Conservation (phyloP, 1,139 yeast species). For the Suhomyces guaymorum region DNA sequence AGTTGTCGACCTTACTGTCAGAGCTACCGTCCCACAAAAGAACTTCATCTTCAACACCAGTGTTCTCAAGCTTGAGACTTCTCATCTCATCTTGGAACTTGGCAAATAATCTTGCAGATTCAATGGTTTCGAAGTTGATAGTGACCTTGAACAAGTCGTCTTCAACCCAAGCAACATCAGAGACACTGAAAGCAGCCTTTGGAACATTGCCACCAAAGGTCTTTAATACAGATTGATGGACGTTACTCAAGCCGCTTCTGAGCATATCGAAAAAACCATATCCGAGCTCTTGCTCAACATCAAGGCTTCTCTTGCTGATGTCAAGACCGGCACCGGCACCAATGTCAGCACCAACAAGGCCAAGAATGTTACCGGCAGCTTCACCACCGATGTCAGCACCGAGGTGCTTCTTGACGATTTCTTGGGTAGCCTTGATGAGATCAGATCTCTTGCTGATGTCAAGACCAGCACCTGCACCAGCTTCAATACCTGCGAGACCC, state of each 20-base stretch:
- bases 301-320: constrained; percentile 15
- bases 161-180: constrained; percentile 28
- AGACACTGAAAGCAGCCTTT: constrained; percentile 29
- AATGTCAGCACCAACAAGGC: constrained; percentile 8
- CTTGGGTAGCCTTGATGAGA: constrained; percentile 5
- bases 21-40: constrained; percentile 20
- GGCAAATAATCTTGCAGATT: constrained; percentile 19
- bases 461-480: constrained; percentile 16
- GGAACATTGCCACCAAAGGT: constrained; percentile 21
- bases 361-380: constrained; percentile 12
- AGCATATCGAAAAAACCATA: constrained; percentile 13
- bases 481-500: constrained; percentile 13
- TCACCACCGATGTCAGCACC: constrained; percentile 8
- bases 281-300: constrained; percentile 15
- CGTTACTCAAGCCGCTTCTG: constrained; percentile 11
- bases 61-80: constrained; percentile 14
- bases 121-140: constrained; percentile 20
- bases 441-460: constrained; percentile 9
- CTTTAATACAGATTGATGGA: constrained; percentile 15
- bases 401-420: constrained; percentile 8
- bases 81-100: constrained; percentile 25
- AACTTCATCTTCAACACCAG: constrained; percentile 14
- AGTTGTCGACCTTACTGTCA: constrained; percentile 25
- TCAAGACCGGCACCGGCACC: constrained; percentile 12
- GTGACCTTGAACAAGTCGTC: constrained; percentile 32